Base-by-base conservation (phyloP, 116 monocot species). In the Zostera marina region DNA sequence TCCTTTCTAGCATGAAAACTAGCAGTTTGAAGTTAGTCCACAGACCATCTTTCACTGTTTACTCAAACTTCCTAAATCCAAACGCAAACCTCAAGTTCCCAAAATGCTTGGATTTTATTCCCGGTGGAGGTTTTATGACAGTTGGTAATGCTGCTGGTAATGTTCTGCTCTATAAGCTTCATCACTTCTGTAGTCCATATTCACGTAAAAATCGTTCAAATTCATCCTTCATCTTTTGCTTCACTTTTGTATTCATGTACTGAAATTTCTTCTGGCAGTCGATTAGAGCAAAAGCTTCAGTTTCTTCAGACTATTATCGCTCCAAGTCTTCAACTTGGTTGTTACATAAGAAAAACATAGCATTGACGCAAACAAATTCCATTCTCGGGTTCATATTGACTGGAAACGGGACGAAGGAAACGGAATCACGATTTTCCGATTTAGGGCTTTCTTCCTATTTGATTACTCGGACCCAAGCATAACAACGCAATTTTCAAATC, bases 241-340 rank as follows among this genome's bases (percentile, higher is more conserved):
- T 87, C 21, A 87, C 84, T 60, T 87, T 81, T 76, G 80, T 79
- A 58, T 84, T 92, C 92, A 92, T 87, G 68, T 92, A 92, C 70
- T 83, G 92, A 63, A 87, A 84, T 53, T 81, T 92, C 73, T 81
- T 92, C 79, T 92, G 83, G 68, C 92, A 92, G 26, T 92, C 87
- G 22, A 73, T 72, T n/a, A 92, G 74, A 21, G 83, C 67, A 92
- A 63, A 23, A 92, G 74, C 74, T 83, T 92, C 68, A 92, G 63
- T 40, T 92, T 92, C 67, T 92, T 92, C 72, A 83, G 55, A 1
- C 92, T 87, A 54, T 87, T 92, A 38, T 92, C 92, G 14, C 83
- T 92, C 92, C 92, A 92, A 26, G 92, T 92, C 62, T 87, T 86
- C 62, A 92, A 47, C 65, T 92, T 92, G n/a, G 92, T 92, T 3